Conservation (phyloP, 2,329 filamentous ascomycete species). For the Trichoderma simmonsii region DNA sequence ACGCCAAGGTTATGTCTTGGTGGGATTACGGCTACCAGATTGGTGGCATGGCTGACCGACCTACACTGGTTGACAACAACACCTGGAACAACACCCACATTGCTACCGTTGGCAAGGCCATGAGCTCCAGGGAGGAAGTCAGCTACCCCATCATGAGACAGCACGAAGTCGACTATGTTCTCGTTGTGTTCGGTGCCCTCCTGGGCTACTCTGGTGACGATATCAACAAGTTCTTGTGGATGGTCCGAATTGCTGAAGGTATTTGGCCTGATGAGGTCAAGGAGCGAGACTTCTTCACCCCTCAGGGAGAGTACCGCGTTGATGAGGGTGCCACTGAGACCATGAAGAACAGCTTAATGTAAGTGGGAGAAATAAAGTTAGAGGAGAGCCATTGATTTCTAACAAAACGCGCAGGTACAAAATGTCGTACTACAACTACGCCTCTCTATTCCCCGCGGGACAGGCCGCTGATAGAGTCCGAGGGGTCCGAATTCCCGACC, state of each 20-base stretch:
- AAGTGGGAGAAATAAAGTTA: slow-evolving; percentile 43
- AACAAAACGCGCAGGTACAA: slow-evolving; percentile 74
- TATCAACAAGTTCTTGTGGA: slow-evolving; percentile 99
- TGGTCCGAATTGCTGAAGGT: slow-evolving; percentile 97
- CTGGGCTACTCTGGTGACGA: slow-evolving; percentile 97
- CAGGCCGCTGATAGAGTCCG: slow-evolving; percentile 91
- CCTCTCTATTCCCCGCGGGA: slow-evolving; percentile 83
- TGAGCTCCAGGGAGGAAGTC: slow-evolving; percentile 96
- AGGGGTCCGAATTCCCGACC: slow-evolving; percentile 72
- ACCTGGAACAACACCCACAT: slow-evolving; percentile 99
- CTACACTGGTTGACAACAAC: slow-evolving; percentile 98
- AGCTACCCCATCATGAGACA: slow-evolving; percentile 98
- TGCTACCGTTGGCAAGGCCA: slow-evolving; percentile 96
- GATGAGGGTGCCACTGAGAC: slow-evolving; percentile 90
- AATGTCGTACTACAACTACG: slow-evolving; percentile 99
- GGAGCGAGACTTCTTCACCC: slow-evolving; percentile 93
- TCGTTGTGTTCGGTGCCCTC: slow-evolving; percentile 93
- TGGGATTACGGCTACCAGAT: slow-evolving; percentile 99
- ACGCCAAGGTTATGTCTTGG: slow-evolving; percentile 99
- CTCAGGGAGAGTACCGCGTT: slow-evolving; percentile 89
- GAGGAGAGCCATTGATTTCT: slow-evolving; percentile 20
- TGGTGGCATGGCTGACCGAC: slow-evolving; percentile 96
- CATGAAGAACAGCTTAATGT: slow-evolving; percentile 99
- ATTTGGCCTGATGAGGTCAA: slow-evolving; percentile 99
- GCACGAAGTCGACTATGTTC: slow-evolving; percentile 98